phyloP scores from a whole-genome alignment of 768 basidiomycete species.

The Boletales sp. region DNA sequence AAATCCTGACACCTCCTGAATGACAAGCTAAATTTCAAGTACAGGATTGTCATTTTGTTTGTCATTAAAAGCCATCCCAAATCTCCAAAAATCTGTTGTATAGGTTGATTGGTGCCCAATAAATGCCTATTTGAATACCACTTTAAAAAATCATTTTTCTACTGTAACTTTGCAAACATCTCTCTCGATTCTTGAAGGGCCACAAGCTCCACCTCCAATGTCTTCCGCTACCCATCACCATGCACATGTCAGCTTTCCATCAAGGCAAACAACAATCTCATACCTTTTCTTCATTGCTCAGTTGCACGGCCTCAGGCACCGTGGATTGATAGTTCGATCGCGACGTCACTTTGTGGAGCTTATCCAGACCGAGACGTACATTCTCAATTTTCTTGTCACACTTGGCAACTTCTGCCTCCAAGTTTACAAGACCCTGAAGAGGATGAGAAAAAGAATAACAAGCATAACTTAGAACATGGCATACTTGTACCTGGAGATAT shows the following conservation, averaged over 20 bases:
- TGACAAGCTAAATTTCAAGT: no score
- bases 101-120: no score
- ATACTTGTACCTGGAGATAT: constrained; percentile 82
- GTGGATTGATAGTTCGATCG: constrained; percentile 77
- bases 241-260: neutral
- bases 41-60: no score
- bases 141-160: no score
- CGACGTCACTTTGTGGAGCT: constrained; percentile 68
- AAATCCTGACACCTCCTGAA: no score
- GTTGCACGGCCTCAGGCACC: constrained; percentile 57
- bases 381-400: constrained; percentile 87
- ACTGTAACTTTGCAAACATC: constrained; percentile 73
- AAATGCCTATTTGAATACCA: no score
- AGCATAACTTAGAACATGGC: constrained; percentile 14
- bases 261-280: constrained; percentile 11
- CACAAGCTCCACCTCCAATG: constrained; percentile 74
- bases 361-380: constrained; percentile 61
- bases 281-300: constrained; percentile 61
- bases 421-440: constrained; percentile 80
- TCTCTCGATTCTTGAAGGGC: constrained; percentile 67
- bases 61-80: no score
- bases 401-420: constrained; percentile 84
- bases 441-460: neutral
- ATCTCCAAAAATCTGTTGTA: no score
- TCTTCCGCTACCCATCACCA: constrained; percentile 51